Conservation (phyloP, 805 yeast genomes). For the Metschnikowia kunwiensis region DNA sequence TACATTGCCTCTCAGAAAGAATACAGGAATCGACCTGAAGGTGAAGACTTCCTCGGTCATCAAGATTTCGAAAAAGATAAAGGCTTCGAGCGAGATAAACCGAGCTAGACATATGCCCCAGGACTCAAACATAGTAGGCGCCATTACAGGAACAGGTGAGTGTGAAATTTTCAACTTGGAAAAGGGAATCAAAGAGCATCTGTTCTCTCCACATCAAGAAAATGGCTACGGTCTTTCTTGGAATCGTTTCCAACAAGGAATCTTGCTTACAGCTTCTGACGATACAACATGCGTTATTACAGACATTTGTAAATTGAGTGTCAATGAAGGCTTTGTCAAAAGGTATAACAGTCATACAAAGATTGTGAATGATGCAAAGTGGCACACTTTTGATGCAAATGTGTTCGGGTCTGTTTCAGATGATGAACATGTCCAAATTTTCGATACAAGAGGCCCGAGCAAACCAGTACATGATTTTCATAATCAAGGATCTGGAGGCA, state of each 20-base stretch:
- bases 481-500: slow-evolving; percentile 34
- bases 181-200: slow-evolving; percentile 26
- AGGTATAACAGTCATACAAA: slow-evolving; percentile 40
- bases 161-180: slow-evolving; percentile 51
- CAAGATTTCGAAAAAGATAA: slow-evolving; percentile 57
- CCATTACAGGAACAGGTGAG: slow-evolving; percentile 66
- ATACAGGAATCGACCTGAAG: not conserved
- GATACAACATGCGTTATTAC: slow-evolving; percentile 63
- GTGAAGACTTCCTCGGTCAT: slow-evolving; percentile 50
- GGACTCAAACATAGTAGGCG: slow-evolving; percentile 51
- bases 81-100: slow-evolving; percentile 64
- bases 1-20: slow-evolving; percentile 42
- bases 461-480: slow-evolving; percentile 26
- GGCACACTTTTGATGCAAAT: slow-evolving; percentile 54
- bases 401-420: slow-evolving; percentile 74
- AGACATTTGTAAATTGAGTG: slow-evolving; percentile 36
- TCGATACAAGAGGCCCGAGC: slow-evolving; percentile 47
- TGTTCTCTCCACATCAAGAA: slow-evolving; percentile 51
- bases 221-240: slow-evolving; percentile 79
- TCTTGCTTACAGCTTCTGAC: slow-evolving; percentile 60
- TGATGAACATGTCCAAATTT: slow-evolving; percentile 53
- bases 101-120: slow-evolving; percentile 72
- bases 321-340: slow-evolving; percentile 5
- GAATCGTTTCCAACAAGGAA: slow-evolving; percentile 48
- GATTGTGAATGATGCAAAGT: slow-evolving; percentile 73